These are phyloP conservation scores for Cryomyces antarcticus DNA, from an alignment of 495 filamentous ascomycete genomes.

Conservation along the genomic window DNA sequence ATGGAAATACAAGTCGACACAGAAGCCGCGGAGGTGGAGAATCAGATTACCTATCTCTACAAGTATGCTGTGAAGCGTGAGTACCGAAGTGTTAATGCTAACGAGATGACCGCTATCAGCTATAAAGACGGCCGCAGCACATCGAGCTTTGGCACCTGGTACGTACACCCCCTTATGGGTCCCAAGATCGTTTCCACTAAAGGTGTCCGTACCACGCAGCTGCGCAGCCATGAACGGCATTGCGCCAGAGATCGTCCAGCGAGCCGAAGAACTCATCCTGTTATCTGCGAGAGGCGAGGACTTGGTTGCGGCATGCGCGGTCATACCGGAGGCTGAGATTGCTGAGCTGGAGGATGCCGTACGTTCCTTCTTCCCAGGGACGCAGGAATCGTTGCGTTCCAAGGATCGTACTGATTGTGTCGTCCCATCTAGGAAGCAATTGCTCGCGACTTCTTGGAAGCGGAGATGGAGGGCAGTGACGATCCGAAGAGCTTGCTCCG, in stretches of 20 bases:
- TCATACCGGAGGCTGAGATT: conserved; percentile 36
- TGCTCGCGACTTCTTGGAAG: conserved; percentile 10
- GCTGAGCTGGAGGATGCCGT: conserved; percentile 43
- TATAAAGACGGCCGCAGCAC: conserved; percentile 45
- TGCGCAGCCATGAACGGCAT: conserved; percentile 78
- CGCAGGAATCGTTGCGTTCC: neutral
- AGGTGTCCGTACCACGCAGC: conserved; percentile 10
- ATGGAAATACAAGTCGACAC: conserved; percentile 71
- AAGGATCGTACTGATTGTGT: neutral
- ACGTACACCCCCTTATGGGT: conserved; percentile 2
- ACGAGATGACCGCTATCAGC: conserved; percentile 8
- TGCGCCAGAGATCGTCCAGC: conserved; percentile 43
- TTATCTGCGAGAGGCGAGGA: conserved; percentile 56
- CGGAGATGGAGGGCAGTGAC: conserved; percentile 1
- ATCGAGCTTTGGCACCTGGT: conserved; percentile 67
- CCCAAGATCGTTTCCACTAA: too few species aligned
- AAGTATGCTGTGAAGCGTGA: conserved; percentile 26
- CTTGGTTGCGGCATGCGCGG: conserved; percentile 46
- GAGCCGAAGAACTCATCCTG: conserved; percentile 55
- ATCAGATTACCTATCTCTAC: conserved; percentile 80
- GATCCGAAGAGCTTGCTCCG: conserved; percentile 9
- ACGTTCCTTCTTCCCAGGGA: conserved; percentile 1
- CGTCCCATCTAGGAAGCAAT: conserved; percentile 5
- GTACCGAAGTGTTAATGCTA: neutral
- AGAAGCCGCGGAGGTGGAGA: conserved; percentile 32